Evolutionary conservation across 208 protist species (phyloP).

Genomic region (Trypanosomatidae sp.): DNA sequence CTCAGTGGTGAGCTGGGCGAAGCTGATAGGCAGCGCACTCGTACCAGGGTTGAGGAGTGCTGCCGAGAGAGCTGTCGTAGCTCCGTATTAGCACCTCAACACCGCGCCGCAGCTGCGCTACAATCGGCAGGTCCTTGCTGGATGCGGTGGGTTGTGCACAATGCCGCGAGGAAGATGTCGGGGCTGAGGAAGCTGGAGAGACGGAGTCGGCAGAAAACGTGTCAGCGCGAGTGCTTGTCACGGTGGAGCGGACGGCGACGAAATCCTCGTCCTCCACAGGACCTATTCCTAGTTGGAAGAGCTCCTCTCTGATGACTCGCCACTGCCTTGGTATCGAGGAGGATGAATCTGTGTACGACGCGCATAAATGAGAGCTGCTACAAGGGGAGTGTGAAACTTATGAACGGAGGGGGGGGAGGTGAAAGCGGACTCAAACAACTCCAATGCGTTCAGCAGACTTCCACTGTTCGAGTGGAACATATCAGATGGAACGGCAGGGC

Average conservation of each 20-base stretch:
- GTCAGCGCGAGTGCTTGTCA: neutral
- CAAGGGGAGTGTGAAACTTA: neutral
- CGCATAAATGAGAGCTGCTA: neutral
- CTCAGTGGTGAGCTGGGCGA: constrained; percentile 13
- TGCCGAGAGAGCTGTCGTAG: constrained; percentile 33
- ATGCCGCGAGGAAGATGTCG: neutral
- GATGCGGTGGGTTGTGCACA: neutral
- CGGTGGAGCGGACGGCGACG: neutral
- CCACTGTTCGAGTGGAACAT: neutral
- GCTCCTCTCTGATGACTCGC: constrained; percentile 1
- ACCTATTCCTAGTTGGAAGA: constrained; percentile 16
- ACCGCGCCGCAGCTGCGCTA: constrained; percentile 17
- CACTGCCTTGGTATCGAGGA: neutral
- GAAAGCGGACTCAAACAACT: neutral
- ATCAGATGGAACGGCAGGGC: neutral
- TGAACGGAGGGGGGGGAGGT: neutral
- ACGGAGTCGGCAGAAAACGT: constrained; percentile 10
- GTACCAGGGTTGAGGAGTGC: constrained; percentile 25
- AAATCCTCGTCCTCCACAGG: constrained; percentile 15
- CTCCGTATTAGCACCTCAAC: constrained; percentile 30
- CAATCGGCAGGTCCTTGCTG: neutral
- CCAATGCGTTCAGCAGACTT: neutral
- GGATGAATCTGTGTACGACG: neutral
- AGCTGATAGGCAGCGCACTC: constrained; percentile 44
- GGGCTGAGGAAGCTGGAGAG: neutral